phyloP scores from a whole-genome alignment of 225 moss, liverwort and hornwort species.

The Anthoceros angustus region DNA sequence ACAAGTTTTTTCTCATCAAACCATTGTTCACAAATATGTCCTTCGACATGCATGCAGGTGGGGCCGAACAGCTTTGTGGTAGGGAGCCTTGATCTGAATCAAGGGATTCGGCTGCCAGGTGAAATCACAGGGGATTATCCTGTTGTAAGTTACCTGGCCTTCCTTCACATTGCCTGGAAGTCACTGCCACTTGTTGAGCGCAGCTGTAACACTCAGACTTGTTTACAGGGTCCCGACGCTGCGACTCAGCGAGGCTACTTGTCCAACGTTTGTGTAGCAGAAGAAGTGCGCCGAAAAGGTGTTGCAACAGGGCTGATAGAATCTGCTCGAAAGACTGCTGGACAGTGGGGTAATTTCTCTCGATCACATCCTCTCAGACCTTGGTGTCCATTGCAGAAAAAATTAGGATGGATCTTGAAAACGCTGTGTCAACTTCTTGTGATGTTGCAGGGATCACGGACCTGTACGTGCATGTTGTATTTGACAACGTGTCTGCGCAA shows the following conservation, averaged over 20 bases:
- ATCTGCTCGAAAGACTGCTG: constrained; percentile 25
- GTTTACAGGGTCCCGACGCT: constrained; percentile 16
- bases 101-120: constrained; percentile 27
- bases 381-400: not conserved
- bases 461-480: constrained; percentile 35
- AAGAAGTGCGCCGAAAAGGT: constrained; percentile 34
- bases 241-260: constrained; percentile 34
- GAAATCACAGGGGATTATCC: constrained; percentile 28
- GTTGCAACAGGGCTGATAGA: constrained; percentile 44
- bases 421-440: not conserved
- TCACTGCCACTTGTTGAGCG: not conserved
- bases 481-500: constrained; percentile 33
- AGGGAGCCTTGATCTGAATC: constrained; percentile 31
- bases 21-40: not conserved
- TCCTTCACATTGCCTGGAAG: not conserved
- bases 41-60: constrained; percentile 14
- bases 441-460: constrained; percentile 27
- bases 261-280: constrained; percentile 46
- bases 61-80: constrained; percentile 19
- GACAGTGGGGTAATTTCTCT: constrained; percentile 30
- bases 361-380: not conserved
- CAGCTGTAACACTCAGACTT: not conserved
- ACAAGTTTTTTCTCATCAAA: not conserved
- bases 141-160: constrained; percentile 11
- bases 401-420: not conserved